These are phyloP conservation scores for Mycena vitilis DNA, from an alignment of 768 basidiomycete species.

Conservation along the genomic window DNA sequence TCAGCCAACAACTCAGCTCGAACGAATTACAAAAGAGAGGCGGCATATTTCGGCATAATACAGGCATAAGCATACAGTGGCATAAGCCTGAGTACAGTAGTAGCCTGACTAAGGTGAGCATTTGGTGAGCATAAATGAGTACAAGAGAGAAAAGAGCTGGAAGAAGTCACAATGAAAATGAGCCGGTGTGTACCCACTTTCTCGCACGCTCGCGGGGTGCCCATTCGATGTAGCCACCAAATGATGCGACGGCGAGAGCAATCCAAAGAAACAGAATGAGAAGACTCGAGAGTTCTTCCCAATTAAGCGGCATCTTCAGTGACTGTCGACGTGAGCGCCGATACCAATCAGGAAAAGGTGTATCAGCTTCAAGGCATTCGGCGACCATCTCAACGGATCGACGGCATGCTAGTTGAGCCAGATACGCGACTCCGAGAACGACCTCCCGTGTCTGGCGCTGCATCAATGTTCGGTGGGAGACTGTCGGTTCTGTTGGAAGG, in stretches of 20 bases:
- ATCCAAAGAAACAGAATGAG: conserved; percentile 30
- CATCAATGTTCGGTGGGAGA: conserved; percentile 31
- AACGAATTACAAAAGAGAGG: too few species aligned
- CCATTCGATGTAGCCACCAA: too few species aligned
- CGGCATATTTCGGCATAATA: too few species aligned
- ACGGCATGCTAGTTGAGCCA: conserved; percentile 17
- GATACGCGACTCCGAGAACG: conserved; percentile 16
- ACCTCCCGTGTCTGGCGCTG: conserved; percentile 29
- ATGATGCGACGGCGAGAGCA: neutral
- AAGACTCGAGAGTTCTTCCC: conserved; percentile 27
- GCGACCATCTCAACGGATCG: conserved; percentile 22
- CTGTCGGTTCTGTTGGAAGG: conserved; percentile 24
- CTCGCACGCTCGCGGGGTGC: conserved; percentile 31
- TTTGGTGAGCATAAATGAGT: too few species aligned
- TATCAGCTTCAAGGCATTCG: conserved; percentile 31
- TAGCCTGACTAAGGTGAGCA: too few species aligned
- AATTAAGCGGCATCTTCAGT: conserved; percentile 2
- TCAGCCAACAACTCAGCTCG: too few species aligned
- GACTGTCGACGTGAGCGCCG: conserved; percentile 15
- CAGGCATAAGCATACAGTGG: too few species aligned
- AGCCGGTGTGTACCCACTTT: conserved; percentile 34
- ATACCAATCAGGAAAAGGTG: conserved; percentile 30
- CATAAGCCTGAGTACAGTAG: too few species aligned
- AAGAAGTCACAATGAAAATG: conserved; percentile 26
- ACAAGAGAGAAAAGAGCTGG: too few species aligned